These are phyloP conservation scores for Colletotrichum aenigma DNA, from an alignment of 2,329 filamentous ascomycete species.

Conservation along the genomic window DNA sequence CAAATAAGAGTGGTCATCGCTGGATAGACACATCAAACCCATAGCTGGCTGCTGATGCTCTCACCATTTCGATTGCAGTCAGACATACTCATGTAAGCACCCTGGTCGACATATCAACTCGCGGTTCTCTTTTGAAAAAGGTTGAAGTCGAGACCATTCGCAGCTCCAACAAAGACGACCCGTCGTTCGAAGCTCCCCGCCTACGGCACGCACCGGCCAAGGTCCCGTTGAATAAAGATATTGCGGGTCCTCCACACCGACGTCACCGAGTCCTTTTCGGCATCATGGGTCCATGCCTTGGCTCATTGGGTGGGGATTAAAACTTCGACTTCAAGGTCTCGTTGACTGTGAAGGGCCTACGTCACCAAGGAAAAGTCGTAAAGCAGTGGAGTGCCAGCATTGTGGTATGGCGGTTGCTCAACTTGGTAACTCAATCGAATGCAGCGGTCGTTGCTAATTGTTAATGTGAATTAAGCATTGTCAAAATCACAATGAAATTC, in stretches of 20 bases:
- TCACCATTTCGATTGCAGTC: background rate
- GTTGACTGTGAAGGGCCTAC: rapidly evolving
- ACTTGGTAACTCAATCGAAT: background rate
- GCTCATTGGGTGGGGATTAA: background rate
- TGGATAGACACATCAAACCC: background rate
- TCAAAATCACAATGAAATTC: too few species aligned
- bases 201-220: background rate
- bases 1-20: background rate
- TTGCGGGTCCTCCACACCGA: background rate
- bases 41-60: background rate
- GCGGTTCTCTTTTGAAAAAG: background rate
- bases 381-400: background rate
- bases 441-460: background rate
- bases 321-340: background rate
- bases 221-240: background rate
- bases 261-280: background rate
- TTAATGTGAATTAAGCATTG: rapidly evolving
- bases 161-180: background rate
- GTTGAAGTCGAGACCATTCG: background rate
- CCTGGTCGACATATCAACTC: background rate
- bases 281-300: background rate
- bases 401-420: rapidly evolving
- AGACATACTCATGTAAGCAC: background rate
- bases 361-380: background rate
- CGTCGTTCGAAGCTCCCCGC: background rate